Conservation (phyloP, 495 filamentous ascomycete genomes). For the Parmelia sp. region DNA sequence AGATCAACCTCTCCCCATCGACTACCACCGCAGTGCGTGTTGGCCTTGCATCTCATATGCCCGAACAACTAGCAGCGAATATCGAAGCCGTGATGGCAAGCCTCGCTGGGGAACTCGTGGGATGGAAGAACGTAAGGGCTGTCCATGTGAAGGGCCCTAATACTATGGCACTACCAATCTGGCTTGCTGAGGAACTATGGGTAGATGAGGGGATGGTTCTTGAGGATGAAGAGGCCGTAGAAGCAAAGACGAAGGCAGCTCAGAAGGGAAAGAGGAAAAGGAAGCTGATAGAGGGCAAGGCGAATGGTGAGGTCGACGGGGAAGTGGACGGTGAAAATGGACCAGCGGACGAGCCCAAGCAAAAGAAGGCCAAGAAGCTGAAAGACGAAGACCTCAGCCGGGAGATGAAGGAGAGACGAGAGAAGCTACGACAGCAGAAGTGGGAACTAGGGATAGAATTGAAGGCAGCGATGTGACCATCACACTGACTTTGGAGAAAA, state of each 20-base stretch:
- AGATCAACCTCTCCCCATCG: conserved; percentile 65
- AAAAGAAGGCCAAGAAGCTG: conserved; percentile 39
- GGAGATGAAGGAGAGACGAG: conserved; percentile 51
- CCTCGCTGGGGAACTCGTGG: conserved; percentile 68
- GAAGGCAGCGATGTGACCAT: neutral
- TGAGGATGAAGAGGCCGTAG: conserved; percentile 45
- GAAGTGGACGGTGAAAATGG: conserved; percentile 42
- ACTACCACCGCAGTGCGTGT: conserved; percentile 61
- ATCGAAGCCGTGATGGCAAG: conserved; percentile 61
- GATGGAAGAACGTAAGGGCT: conserved; percentile 76
- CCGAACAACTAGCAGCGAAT: conserved; percentile 74
- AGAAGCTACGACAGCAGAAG: conserved; percentile 52
- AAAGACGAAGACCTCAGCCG: conserved; percentile 39
- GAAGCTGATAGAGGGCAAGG: conserved; percentile 31
- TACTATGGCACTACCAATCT: conserved; percentile 83
- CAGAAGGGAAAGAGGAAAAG: conserved; percentile 64
- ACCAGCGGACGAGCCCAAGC: conserved; percentile 27
- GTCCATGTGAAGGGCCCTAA: conserved; percentile 84
- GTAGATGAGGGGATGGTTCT: conserved; percentile 73
- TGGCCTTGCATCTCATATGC: conserved; percentile 62
- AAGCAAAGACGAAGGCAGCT: conserved; percentile 43
- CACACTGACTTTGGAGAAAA: neutral
- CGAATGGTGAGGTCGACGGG: conserved; percentile 25
- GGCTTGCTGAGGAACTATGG: conserved; percentile 88
- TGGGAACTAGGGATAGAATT: conserved; percentile 30